These are phyloP conservation scores for Leishmania arabica DNA, from an alignment of 208 protist species.

Conservation along the genomic window DNA sequence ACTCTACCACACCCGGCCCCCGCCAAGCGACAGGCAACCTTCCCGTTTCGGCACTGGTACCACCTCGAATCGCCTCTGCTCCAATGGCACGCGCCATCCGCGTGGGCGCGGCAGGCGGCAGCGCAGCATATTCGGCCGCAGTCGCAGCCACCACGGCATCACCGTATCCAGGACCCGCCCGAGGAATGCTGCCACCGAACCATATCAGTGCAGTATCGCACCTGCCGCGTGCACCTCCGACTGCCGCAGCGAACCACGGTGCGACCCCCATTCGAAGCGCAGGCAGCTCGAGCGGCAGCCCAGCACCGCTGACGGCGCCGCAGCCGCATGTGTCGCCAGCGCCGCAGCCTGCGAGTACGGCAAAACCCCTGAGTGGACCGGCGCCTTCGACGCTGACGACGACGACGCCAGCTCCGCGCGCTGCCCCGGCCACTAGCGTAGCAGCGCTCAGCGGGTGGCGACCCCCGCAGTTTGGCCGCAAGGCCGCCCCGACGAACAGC, in stretches of 20 bases:
- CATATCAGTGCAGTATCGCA: background rate
- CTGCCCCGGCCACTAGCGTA: background rate
- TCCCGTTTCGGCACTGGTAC: slow-evolving; percentile 14
- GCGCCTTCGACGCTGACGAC: background rate
- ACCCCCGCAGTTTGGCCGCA: slow-evolving; percentile 35
- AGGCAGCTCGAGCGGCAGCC: background rate
- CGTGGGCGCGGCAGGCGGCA: background rate
- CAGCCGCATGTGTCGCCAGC: background rate
- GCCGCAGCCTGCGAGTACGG: background rate
- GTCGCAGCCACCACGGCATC: background rate
- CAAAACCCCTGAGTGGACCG: background rate
- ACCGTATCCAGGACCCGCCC: slow-evolving; percentile 13
- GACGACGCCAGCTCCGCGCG: background rate
- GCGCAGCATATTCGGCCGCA: slow-evolving; percentile 13
- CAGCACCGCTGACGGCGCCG: slow-evolving; percentile 2
- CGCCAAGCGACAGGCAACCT: background rate
- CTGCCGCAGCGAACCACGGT: background rate
- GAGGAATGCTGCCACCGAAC: slow-evolving; percentile 8
- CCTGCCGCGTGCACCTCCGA: slow-evolving; percentile 18
- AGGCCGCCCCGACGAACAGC: slow-evolving; percentile 21
- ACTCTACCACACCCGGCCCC: background rate
- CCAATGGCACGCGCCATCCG: slow-evolving; percentile 30
- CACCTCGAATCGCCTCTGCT: slow-evolving; percentile 30
- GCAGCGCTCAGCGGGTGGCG: slow-evolving; percentile 16
- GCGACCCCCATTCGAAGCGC: no score